Conservation (phyloP, 2,329 filamentous ascomycete species). For the Clonostachys chloroleuca region DNA sequence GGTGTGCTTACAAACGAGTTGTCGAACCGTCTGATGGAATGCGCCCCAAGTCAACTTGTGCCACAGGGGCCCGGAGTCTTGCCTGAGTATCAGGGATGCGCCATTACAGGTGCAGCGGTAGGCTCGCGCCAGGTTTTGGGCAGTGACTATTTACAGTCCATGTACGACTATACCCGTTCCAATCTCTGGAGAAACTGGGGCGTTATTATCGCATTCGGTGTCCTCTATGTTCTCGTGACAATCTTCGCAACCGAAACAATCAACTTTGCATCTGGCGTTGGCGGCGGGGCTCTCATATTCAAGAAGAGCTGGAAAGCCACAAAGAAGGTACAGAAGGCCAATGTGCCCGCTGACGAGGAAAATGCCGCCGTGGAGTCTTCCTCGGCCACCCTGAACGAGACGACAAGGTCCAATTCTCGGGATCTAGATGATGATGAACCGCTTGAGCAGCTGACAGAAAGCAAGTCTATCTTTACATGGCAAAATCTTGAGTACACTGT, state of each 20-base stretch:
- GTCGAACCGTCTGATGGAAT: conserved; percentile 44
- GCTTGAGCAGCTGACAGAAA: conserved; percentile 17
- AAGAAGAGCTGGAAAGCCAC: conserved; percentile 63
- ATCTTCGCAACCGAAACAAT: conserved; percentile 63
- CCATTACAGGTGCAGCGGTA: conserved; percentile 43
- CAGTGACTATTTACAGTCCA: conserved; percentile 42
- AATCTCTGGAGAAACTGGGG: conserved; percentile 71
- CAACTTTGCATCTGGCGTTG: conserved; percentile 49
- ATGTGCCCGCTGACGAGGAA: conserved; percentile 19
- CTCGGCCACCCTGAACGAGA: neutral
- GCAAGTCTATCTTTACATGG: conserved; percentile 60
- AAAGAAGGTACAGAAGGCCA: conserved; percentile 24
- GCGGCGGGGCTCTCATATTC: conserved; percentile 67
- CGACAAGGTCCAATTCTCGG: too few species aligned
- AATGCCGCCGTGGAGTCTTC: conserved; percentile 23
- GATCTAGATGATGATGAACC: conserved; percentile 1
- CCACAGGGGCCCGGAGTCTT: conserved; percentile 34
- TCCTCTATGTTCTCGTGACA: conserved; percentile 70
- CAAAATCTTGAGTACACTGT: conserved; percentile 68
- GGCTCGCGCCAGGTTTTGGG: conserved; percentile 45
- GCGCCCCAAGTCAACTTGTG: conserved; percentile 36
- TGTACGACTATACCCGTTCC: conserved; percentile 47
- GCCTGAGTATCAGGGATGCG: conserved; percentile 47
- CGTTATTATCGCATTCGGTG: conserved; percentile 66
- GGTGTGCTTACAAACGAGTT: conserved; percentile 52